Evolutionary conservation across 1,139 yeast species (phyloP).

Genomic region (Hansenula anomala): DNA sequence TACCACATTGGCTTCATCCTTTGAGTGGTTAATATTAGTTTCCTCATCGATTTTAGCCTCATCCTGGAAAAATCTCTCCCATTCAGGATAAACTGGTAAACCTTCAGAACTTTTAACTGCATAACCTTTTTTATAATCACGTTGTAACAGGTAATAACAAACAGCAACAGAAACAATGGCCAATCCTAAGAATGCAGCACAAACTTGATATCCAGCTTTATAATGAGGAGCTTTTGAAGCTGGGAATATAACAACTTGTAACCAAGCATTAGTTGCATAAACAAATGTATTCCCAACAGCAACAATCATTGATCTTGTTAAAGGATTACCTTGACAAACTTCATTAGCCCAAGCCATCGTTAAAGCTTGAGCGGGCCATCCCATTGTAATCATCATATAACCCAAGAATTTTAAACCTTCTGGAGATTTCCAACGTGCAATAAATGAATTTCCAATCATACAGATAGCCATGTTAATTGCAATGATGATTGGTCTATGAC

Average conservation of each 20-base stretch:
- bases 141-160: conserved; percentile 5
- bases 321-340: conserved; percentile 10
- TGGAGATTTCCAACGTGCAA: conserved; percentile 9
- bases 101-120: conserved; percentile 10
- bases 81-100: conserved; percentile 9
- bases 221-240: conserved; percentile 12
- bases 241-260: conserved; percentile 11
- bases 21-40: background rate
- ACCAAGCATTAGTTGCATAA: conserved; percentile 10
- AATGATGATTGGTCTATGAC: conserved; percentile 9
- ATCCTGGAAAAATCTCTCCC: conserved; percentile 7
- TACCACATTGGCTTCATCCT: too few species aligned
- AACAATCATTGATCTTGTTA: conserved; percentile 10
- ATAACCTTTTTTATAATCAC: conserved; percentile 9
- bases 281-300: conserved; percentile 12
- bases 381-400: conserved; percentile 10
- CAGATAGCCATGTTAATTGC: conserved; percentile 7
- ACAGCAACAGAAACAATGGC: conserved; percentile 6
- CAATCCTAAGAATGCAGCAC: conserved; percentile 9
- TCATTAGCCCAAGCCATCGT: conserved; percentile 13
- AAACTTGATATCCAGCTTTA: conserved; percentile 11
- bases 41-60: conserved; percentile 4
- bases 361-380: conserved; percentile 12
- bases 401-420: conserved; percentile 10
- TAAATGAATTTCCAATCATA: conserved; percentile 8